A percentile compares a stretch with the other conserved stretches of the same genome.
Evolutionary conservation across 352 stramenopile genomes (phyloP).

Genomic region (Globisporangium paroecandrum): DNA sequence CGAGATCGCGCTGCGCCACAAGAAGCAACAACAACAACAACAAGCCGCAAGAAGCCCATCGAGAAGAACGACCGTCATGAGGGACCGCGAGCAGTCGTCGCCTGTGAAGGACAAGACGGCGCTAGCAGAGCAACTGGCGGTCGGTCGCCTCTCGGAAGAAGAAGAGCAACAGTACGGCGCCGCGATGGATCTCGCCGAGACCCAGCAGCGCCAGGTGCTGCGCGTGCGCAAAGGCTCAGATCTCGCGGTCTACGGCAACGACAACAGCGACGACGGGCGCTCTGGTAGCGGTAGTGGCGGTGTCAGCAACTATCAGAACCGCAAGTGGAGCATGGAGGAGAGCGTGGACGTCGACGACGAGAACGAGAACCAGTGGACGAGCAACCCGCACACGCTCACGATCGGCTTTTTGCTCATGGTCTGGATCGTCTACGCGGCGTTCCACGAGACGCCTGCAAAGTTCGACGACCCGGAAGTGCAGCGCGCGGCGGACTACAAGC

Average conservation of each 20-base stretch:
- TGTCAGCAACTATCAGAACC: constrained; percentile 71
- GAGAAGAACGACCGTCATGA: constrained; percentile 1
- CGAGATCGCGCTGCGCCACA: background rate
- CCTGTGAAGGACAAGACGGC: background rate
- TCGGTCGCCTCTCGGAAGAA: constrained; percentile 9
- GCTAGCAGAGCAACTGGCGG: background rate
- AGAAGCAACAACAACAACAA: background rate
- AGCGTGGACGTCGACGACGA: constrained; percentile 69
- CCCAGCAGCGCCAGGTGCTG: constrained; percentile 52
- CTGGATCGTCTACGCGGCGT: constrained; percentile 84
- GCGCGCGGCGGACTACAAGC: constrained; percentile 52
- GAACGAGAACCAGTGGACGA: constrained; percentile 77
- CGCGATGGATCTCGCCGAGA: constrained; percentile 29
- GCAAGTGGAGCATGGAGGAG: constrained; percentile 85
- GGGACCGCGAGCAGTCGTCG: constrained; percentile 2
- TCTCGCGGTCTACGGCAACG: constrained; percentile 49
- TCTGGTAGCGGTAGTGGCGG: background rate
- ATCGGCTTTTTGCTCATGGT: constrained; percentile 74
- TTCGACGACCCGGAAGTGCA: constrained; percentile 39
- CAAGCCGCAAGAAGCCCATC: background rate
- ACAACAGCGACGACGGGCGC: constrained; percentile 26
- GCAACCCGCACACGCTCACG: constrained; percentile 81
- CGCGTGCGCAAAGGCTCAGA: constrained; percentile 66
- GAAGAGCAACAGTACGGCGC: constrained; percentile 14
- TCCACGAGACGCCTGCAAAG: constrained; percentile 46